Conservation (phyloP, 192 early-diverging fungal species). For the Coemansia sp. region DNA sequence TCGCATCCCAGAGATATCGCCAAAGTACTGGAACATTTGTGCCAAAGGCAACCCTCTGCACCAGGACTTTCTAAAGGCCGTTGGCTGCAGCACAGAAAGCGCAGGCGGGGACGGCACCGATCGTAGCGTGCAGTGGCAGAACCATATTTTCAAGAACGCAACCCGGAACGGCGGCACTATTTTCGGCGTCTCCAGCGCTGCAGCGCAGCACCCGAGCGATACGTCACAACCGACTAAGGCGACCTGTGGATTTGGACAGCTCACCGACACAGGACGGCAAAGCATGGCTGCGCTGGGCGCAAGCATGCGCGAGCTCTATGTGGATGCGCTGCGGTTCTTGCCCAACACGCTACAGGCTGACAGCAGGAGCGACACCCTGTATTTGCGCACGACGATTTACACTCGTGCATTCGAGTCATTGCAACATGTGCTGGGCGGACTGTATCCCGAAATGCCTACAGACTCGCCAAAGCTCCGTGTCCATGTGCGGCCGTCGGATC, state of each 20-base stretch:
- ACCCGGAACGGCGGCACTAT: conserved; percentile 12
- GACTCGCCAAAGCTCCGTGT: conserved; percentile 18
- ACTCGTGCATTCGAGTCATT: conserved; percentile 68
- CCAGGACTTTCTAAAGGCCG: conserved; percentile 34
- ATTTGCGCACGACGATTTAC: conserved; percentile 62
- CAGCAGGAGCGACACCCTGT: conserved; percentile 30
- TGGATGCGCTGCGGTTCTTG: conserved; percentile 53
- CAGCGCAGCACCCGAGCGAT: conserved; percentile 12
- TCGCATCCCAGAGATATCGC: conserved; percentile 18
- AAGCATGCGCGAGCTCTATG: conserved; percentile 58
- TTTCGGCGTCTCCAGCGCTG: conserved; percentile 20
- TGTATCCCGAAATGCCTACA: conserved; percentile 52
- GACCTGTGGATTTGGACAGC: conserved; percentile 57
- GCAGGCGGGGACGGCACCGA: not conserved
- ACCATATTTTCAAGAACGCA: conserved; percentile 26
- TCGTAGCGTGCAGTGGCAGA: conserved; percentile 9
- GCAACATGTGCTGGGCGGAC: conserved; percentile 61
- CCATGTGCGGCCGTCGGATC: conserved; percentile 30
- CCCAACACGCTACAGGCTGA: conserved; percentile 17
- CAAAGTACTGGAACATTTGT: conserved; percentile 51
- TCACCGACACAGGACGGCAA: conserved; percentile 61
- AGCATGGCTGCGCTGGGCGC: conserved; percentile 55
- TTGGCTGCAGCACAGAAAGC: conserved; percentile 10
- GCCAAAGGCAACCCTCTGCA: conserved; percentile 26
- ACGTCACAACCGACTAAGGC: conserved; percentile 17